phyloP scores from a whole-genome alignment of 306 rosid genomes.

The Quercus dentata region DNA sequence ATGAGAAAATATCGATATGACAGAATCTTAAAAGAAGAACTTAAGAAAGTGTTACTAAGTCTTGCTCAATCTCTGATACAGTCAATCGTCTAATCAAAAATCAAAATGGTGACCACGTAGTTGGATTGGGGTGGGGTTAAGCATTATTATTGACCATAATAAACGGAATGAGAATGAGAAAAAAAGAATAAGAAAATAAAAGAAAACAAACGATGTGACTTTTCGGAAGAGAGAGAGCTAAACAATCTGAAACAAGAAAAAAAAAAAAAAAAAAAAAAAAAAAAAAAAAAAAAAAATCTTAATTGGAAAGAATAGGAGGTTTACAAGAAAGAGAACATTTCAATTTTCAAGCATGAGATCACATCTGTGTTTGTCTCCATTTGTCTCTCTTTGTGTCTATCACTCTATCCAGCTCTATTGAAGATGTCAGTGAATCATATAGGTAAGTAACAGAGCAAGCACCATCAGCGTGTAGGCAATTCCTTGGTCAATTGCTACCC shows the following conservation, averaged over 20 bases:
- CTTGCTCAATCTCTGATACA: not conserved
- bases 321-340: not conserved
- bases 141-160: not conserved
- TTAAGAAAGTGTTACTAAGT: too few relatives aligned
- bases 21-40: too few relatives aligned
- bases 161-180: not conserved
- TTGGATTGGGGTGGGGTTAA: not conserved
- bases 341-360: constrained; percentile 2
- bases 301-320: not conserved
- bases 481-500: constrained; percentile 40
- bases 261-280: not conserved
- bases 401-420: not conserved
- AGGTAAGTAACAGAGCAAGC: constrained; percentile 45
- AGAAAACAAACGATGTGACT: not conserved
- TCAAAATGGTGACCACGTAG: not conserved
- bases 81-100: not conserved
- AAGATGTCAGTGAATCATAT: constrained; percentile 45
- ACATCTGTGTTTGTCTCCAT: constrained; percentile 8
- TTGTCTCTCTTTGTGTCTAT: not conserved
- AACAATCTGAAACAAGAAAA: too few relatives aligned
- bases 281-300: not conserved
- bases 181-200: not conserved
- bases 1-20: too few relatives aligned
- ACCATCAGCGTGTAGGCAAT: constrained; percentile 33
- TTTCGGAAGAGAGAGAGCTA: not conserved